Evolutionary conservation across 805 yeast genomes (phyloP).

Genomic region (Sugiyamaella boreocaroliniensis): DNA sequence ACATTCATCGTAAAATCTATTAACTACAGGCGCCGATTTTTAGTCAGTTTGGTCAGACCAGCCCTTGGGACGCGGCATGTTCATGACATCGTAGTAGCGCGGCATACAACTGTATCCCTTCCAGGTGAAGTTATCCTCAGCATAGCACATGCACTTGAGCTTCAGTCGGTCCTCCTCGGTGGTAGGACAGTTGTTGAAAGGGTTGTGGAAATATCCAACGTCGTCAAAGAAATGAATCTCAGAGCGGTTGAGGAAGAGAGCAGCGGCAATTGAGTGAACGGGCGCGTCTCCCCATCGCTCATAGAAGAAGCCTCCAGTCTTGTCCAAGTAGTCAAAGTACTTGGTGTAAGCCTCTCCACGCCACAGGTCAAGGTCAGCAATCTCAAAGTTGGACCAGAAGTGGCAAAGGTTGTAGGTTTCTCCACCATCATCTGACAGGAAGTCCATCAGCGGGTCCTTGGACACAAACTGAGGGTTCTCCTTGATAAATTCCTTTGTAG

Average conservation of each 20-base stretch:
- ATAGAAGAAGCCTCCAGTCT: conserved; percentile 64
- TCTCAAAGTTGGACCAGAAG: conserved; percentile 74
- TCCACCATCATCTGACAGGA: conserved; percentile 65
- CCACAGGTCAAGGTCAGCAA: conserved; percentile 54
- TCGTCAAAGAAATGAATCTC: conserved; percentile 55
- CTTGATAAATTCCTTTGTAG: conserved; percentile 57
- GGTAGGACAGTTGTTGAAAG: conserved; percentile 52
- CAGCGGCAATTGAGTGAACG: conserved; percentile 58
- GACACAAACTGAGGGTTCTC: conserved; percentile 53
- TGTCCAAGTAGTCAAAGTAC: conserved; percentile 52
- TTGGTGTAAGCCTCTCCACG: conserved; percentile 46
- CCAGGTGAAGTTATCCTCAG: conserved; percentile 42
- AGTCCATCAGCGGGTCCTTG: conserved; percentile 57
- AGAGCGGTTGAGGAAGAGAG: conserved; percentile 45
- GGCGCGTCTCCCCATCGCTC: conserved; percentile 82
- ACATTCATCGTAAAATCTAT: not conserved
- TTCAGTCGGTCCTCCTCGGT: conserved; percentile 42
- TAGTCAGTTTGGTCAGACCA: conserved; percentile 31
- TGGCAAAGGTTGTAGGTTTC: conserved; percentile 75
- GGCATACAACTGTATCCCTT: conserved; percentile 37
- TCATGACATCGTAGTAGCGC: conserved; percentile 28
- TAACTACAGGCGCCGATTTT: not conserved
- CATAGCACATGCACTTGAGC: conserved; percentile 68
- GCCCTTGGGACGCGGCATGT: conserved; percentile 27
- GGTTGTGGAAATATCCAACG: conserved; percentile 52